Evolutionary conservation across 2,329 filamentous ascomycete genomes (phyloP).

Genomic region (Neonectria coccinea): DNA sequence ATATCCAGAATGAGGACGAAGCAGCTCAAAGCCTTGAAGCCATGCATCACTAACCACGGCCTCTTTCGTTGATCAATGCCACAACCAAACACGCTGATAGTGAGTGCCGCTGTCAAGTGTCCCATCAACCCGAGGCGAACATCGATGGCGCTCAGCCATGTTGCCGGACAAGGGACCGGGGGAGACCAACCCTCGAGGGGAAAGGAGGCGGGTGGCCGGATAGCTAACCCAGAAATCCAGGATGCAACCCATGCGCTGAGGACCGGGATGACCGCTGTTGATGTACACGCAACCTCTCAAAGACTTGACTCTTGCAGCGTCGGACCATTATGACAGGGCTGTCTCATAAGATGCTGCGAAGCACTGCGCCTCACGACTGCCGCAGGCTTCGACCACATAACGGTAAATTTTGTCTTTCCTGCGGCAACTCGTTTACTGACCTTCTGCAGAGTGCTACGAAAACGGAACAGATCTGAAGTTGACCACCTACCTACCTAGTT

Average conservation of each 20-base stretch:
- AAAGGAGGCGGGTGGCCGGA: conserved; percentile 19
- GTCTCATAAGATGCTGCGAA: conserved; percentile 20
- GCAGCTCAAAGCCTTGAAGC: neutral
- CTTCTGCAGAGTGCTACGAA: neutral
- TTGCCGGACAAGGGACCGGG: conserved; percentile 27
- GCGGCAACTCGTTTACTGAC: no score
- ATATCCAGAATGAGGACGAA: neutral
- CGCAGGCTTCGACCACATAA: conserved; percentile 10
- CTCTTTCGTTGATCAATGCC: neutral
- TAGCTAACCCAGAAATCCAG: conserved; percentile 2
- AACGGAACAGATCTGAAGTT: neutral
- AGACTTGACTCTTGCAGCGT: conserved; percentile 19
- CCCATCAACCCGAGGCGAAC: conserved; percentile 24
- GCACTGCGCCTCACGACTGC: conserved; percentile 16
- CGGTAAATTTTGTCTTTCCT: neutral
- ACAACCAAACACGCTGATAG: conserved; percentile 14
- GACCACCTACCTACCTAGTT: no score
- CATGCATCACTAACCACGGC: neutral
- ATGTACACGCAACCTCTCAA: conserved; percentile 13
- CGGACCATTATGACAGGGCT: conserved; percentile 14
- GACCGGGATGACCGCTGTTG: conserved; percentile 20
- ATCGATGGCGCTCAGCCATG: conserved; percentile 29
- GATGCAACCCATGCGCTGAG: conserved; percentile 19
- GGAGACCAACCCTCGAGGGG: conserved; percentile 11
- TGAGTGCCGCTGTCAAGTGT: conserved; percentile 25